Evolutionary conservation across 768 basidiomycete species (phyloP), one percentile per base, ranked within the genome.

Genomic region (Boletus pseudopeckii): DNA sequence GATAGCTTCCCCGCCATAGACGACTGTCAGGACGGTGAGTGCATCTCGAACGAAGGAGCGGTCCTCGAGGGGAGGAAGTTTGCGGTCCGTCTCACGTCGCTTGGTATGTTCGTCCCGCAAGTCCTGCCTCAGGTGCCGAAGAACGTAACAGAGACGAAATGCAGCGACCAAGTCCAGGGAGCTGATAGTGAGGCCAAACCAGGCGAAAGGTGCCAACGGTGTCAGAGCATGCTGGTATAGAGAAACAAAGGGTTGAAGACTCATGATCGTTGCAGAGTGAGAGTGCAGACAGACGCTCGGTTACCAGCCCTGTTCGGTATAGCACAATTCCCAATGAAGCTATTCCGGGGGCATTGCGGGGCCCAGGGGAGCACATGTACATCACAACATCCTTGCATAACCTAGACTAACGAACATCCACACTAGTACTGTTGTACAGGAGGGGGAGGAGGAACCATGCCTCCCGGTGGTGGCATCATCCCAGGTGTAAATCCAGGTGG

Each of bases 1-100:
- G 45, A 88, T 72, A 2, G 82, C 82, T 69, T 91, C 87, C n/a
- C 90, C 90, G 9, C 88, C 89, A 62, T 83, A 90, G 1, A 90
- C 88, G 28, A 91, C 83, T 14, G 82, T 70, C 32, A 88, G 71
- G 3, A 83, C 83, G 1, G 85, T 77, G 5, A 77, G 66, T 17
- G 79, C 65, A 58, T 81, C 82, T 61, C 82, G 80, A 34, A 77
- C 74, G 56, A 87, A 84, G 4, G 86, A 85, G 15, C 72, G 72
- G 38, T 74, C 67, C 59, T 84, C 85, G 10, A 77, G 52, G 4
- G 66, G 67, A 8, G 64, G 56, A 5, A 58, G 50, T 18, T 62
- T 67, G 41, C 70, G 71, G 55, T 77, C 75, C 20, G 58, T 64
- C 38, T 57, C 57, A n/a, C 50, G 55, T 44, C 66, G 73, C 13